Percentiles rank a stretch among this genome's conserved stretches.
phyloP scores from a whole-genome alignment of 2,329 filamentous ascomycete species.

The Ophiosphaerella korrae region DNA sequence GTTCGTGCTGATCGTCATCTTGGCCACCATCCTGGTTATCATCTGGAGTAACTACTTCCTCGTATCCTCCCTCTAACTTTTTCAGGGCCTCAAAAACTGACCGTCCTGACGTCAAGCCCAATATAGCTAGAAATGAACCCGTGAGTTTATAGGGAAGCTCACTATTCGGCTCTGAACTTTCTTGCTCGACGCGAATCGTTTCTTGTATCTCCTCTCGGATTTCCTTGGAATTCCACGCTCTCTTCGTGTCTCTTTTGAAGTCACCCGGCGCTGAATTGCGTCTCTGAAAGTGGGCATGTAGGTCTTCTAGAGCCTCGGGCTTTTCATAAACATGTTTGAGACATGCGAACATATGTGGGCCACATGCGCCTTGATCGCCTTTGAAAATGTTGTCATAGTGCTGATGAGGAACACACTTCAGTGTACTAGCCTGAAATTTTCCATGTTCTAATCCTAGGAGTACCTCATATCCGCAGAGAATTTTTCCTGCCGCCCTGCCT shows the following conservation, averaged over 20 bases:
- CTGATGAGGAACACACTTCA: conserved; percentile 5
- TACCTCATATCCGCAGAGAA: neutral
- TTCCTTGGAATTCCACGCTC: neutral
- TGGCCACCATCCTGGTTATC: no score
- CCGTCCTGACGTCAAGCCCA: neutral
- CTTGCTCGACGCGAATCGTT: neutral
- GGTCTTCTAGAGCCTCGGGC: neutral
- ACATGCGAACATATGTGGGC: neutral
- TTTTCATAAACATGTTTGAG: neutral
- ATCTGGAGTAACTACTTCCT: no score
- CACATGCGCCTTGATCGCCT: neutral
- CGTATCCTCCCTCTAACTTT: neutral
- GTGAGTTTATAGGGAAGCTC: neutral
- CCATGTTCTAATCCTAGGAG: neutral
- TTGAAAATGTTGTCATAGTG: neutral
- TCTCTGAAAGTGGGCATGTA: neutral
- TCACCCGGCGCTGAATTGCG: neutral
- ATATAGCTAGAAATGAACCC: neutral
- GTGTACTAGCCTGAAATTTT: neutral
- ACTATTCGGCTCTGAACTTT: neutral
- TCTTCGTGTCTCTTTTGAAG: neutral
- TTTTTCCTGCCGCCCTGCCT: conserved; percentile 6
- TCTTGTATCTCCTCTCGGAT: neutral
- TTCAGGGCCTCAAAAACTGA: neutral
- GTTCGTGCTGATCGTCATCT: no score